phyloP scores from a whole-genome alignment of 345 rosid genomes.

The Dovyalis caffra region DNA sequence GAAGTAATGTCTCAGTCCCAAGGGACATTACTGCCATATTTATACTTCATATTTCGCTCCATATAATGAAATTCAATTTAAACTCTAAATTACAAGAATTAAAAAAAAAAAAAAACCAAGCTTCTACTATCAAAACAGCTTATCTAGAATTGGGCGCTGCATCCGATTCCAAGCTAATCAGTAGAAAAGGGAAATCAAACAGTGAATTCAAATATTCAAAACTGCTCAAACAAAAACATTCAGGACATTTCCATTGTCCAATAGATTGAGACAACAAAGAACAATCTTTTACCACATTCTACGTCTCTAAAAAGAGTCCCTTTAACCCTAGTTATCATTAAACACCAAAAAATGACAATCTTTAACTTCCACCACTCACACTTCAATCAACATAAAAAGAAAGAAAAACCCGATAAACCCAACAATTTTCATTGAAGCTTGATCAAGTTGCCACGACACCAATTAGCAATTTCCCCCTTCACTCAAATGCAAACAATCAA shows the following conservation, averaged over 20 bases:
- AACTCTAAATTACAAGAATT: neutral
- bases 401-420: neutral
- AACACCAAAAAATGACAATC: neutral
- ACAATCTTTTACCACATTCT: neutral
- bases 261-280: neutral
- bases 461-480: neutral
- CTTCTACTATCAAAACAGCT: neutral
- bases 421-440: neutral
- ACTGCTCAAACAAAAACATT: neutral
- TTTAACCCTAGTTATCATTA: neutral
- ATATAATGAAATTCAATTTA: neutral
- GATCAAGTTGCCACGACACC: neutral
- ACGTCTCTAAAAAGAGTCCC: neutral
- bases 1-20: neutral
- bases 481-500: neutral
- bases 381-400: neutral
- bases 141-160: neutral
- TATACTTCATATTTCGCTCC: neutral
- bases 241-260: neutral
- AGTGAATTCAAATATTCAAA: neutral
- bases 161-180: neutral
- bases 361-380: neutral
- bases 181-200: neutral
- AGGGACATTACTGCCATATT: neutral
- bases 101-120: neutral